Evolutionary conservation across 805 yeast species (phyloP).

Genomic region (Teunomyces funiuensis): DNA sequence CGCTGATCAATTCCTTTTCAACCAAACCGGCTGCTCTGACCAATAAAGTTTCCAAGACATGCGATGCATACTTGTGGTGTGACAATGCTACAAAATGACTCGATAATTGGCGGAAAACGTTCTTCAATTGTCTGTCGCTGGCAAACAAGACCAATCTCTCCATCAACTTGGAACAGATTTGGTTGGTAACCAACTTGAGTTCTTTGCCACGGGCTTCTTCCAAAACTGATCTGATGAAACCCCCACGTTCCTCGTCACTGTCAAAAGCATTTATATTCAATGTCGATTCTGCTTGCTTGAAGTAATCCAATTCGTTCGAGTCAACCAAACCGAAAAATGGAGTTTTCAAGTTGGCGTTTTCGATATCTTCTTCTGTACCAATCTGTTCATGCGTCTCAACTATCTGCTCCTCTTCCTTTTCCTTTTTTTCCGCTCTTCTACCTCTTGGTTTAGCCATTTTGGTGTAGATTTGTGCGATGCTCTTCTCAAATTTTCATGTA

Average conservation of each 20-base stretch:
- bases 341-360: slow-evolving; percentile 18
- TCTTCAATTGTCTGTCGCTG: slow-evolving; percentile 61
- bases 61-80: slow-evolving; percentile 89
- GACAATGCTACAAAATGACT: slow-evolving; percentile 78
- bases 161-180: slow-evolving; percentile 88
- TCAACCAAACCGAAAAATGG: slow-evolving; percentile 87
- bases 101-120: slow-evolving; percentile 61
- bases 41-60: slow-evolving; percentile 83
- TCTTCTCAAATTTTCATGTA: slow-evolving; percentile 8
- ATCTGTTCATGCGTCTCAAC: slow-evolving; percentile 3
- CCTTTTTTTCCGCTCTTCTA: slow-evolving; percentile 40
- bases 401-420: slow-evolving; percentile 19
- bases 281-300: slow-evolving; percentile 88
- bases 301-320: slow-evolving; percentile 81
- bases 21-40: slow-evolving; percentile 71
- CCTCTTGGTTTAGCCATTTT: slow-evolving; percentile 35
- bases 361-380: slow-evolving; percentile 10
- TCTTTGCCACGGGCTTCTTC: slow-evolving; percentile 90
- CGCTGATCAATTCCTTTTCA: slow-evolving; percentile 63
- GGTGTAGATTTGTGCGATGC: slow-evolving; percentile 1
- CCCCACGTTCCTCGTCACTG: slow-evolving; percentile 64
- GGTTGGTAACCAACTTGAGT: slow-evolving; percentile 87
- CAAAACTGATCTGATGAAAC: slow-evolving; percentile 74
- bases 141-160: slow-evolving; percentile 79
- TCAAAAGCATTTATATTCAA: slow-evolving; percentile 79